A percentile compares a stretch with the other conserved stretches of the same genome.
phyloP scores from a whole-genome alignment of 495 filamentous ascomycete species.

The Pseudevernia furfuracea region DNA sequence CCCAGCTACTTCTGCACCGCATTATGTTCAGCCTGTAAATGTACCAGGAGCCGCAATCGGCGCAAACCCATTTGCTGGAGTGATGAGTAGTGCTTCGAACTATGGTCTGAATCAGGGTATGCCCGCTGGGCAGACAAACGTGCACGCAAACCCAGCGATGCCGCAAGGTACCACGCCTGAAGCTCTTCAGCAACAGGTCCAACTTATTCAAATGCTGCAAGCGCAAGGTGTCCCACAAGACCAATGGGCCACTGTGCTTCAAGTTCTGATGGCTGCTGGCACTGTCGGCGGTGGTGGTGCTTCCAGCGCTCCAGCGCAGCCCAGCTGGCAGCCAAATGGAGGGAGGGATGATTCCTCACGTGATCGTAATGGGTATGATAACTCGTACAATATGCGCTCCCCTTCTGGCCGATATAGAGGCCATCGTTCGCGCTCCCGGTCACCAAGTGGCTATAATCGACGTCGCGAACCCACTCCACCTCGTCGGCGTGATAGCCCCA shows the following conservation, averaged over 20 bases:
- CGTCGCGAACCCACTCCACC: slow-evolving; percentile 51
- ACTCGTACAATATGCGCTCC: slow-evolving; percentile 47
- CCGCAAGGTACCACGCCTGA: slow-evolving; percentile 31
- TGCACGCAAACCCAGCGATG: slow-evolving; percentile 28
- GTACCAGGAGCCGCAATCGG: slow-evolving; percentile 48
- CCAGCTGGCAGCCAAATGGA: slow-evolving; percentile 28
- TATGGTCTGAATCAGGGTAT: slow-evolving; percentile 24
- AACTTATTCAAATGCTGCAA: slow-evolving; percentile 51
- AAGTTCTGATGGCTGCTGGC: slow-evolving; percentile 36
- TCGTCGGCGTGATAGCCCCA: slow-evolving; percentile 60
- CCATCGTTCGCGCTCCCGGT: slow-evolving; percentile 63
- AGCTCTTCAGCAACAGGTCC: slow-evolving; percentile 56
- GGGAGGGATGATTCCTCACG: slow-evolving; percentile 43
- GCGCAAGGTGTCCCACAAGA: slow-evolving; percentile 54
- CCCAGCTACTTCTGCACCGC: slow-evolving; percentile 35
- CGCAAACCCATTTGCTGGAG: slow-evolving; percentile 42
- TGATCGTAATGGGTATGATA: slow-evolving; percentile 52
- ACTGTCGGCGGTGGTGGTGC: slow-evolving; percentile 24
- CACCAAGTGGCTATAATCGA: slow-evolving; percentile 61
- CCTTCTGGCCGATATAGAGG: slow-evolving; percentile 47
- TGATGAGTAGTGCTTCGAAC: slow-evolving; percentile 32
- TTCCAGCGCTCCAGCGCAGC: slow-evolving; percentile 30
- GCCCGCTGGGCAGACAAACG: slow-evolving; percentile 23
- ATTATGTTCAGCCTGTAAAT: slow-evolving; percentile 51
- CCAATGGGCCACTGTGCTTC: slow-evolving; percentile 50